phyloP scores from a whole-genome alignment of 176 grass and related monocot genomes.

The Pontederia paniculata region DNA sequence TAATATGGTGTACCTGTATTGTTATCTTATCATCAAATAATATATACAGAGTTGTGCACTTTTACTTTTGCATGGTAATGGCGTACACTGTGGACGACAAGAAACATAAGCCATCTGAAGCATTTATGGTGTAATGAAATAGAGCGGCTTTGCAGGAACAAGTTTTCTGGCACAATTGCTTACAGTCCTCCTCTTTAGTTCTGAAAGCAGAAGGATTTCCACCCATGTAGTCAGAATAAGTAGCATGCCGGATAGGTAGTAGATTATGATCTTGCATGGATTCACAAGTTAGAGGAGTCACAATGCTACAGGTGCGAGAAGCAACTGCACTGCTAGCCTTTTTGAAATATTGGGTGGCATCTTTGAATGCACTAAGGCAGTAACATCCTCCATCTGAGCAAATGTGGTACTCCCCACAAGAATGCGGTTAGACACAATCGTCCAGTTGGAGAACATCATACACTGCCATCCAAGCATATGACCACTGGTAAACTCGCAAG shows the following conservation, averaged over 20 bases:
- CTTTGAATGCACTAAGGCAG: neutral
- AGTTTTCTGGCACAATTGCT: conserved; percentile 26
- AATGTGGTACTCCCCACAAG: conserved; percentile 25
- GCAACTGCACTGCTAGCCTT: too few relatives aligned
- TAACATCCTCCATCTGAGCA: neutral
- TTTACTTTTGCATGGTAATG: neutral
- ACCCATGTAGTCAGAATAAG: conserved; percentile 15
- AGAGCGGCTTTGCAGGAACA: conserved; percentile 41
- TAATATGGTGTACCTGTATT: too few relatives aligned
- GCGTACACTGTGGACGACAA: conserved; percentile 25
- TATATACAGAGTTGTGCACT: too few relatives aligned
- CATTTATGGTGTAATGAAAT: neutral
- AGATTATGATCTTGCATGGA: conserved; percentile 34
- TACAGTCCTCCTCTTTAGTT: conserved; percentile 27
- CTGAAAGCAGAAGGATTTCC: neutral
- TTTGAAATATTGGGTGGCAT: neutral
- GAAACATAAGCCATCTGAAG: conserved; percentile 24
- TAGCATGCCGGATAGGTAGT: conserved; percentile 25
- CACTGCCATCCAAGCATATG: neutral
- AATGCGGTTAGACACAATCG: conserved; percentile 42
- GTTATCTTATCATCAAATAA: too few relatives aligned
- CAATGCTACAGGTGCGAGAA: conserved; percentile 19
- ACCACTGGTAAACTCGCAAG: conserved; percentile 37
- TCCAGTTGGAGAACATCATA: conserved; percentile 34
- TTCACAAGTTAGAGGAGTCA: conserved; percentile 46